phyloP scores from a whole-genome alignment of 257 asterid species.

The Solanum piurae region DNA sequence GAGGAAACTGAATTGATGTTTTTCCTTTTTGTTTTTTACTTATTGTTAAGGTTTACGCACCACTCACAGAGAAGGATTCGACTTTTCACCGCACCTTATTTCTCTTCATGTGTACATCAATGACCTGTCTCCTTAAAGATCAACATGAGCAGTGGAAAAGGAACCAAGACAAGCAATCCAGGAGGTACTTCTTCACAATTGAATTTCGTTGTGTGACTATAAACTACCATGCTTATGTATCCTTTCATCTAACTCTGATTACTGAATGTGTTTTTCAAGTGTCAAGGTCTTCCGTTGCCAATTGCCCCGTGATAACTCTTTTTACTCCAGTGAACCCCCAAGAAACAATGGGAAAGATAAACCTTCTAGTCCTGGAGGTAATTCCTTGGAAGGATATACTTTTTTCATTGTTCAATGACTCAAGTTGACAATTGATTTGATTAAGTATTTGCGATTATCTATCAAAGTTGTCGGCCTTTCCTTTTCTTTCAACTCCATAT shows the following conservation, averaged over 20 bases:
- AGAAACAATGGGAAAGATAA: slow-evolving; percentile 47
- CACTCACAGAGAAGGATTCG: slow-evolving; percentile 56
- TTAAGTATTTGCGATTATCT: background rate
- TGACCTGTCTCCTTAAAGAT: slow-evolving; percentile 76
- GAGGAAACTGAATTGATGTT: background rate
- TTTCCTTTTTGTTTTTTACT: background rate
- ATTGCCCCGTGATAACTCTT: slow-evolving; percentile 56
- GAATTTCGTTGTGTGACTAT: background rate
- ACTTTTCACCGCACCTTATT: slow-evolving; percentile 69
- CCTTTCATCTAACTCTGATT: slow-evolving; percentile 10
- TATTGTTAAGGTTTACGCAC: slow-evolving; percentile 66
- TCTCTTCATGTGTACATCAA: slow-evolving; percentile 77
- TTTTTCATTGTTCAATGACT: background rate
- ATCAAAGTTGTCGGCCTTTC: background rate
- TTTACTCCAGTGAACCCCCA: slow-evolving; percentile 74
- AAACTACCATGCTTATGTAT: background rate
- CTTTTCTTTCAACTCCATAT: background rate
- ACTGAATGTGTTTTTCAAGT: slow-evolving; percentile 18
- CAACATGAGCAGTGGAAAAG: slow-evolving; percentile 92
- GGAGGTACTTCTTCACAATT: slow-evolving; percentile 40
- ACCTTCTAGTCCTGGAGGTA: slow-evolving; percentile 63
- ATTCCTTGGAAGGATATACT: background rate
- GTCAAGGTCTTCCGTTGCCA: slow-evolving; percentile 84
- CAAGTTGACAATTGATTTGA: background rate
- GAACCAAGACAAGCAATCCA: slow-evolving; percentile 33